Evolutionary conservation across 805 yeast species (phyloP), one percentile per base, ranked within the genome.

Genomic region (Novakomyces olei): DNA sequence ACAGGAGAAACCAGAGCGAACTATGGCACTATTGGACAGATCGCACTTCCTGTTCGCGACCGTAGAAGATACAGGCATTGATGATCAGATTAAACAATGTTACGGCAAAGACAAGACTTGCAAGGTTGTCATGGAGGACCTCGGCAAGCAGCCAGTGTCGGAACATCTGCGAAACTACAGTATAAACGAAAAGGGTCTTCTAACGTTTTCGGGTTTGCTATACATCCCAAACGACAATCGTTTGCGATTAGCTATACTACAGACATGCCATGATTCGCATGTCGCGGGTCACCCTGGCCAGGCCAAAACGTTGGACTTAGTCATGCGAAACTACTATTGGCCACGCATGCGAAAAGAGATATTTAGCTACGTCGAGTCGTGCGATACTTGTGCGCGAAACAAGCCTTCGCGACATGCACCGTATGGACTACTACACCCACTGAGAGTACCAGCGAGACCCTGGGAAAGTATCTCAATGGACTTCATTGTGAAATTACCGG

Each of bases 381-480:
- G 44, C 23, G 30, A n/a, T 3, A 26, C 27, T 15, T 41, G 44
- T 22, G 37, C 37, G 22, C 17, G 34, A 9, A 24, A 19, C 4
- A 39, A 39, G 19, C 26, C 33, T 9, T 3, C 38, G 5, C 33
- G 32, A 5, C n/a, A n/a, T 12, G 31, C 20, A 2, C 29, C 36
- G 3, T 15, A 9, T 19, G 41, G 41, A 4, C 19, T 35, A 8
- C 15, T 39, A 14, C 19, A 37, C 19, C 36, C 43, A 5, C 31
- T 39, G 3, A 30, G 26, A 4, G 27, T 39, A 19, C 42, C 40
- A 2, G 22, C 36, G 6, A 9, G 12, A 8, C 30, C 38, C 8
- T 39, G 43, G 43, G 17, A 9, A 5, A 15, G 19, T 6, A 14
- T 39, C 17, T 29, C 37, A 7, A 30, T 43, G 41, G 47, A 43